A percentile compares a stretch with the other conserved stretches of the same genome.
Conservation (phyloP, 2,329 filamentous ascomycete genomes). For the Pseudopyrenochaeta lycopersici region DNA sequence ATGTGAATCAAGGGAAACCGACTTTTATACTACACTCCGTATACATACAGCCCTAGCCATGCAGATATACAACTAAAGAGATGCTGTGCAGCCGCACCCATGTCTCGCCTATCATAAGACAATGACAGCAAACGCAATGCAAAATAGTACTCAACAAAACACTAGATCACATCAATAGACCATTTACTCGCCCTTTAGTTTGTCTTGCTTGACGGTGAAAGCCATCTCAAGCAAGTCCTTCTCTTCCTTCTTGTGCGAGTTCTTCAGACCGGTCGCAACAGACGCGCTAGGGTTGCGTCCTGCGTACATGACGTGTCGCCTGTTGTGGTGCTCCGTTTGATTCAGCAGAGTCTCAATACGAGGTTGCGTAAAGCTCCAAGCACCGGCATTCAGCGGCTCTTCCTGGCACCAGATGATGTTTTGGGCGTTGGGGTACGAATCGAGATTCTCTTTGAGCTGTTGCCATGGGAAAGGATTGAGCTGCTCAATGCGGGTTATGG, state of each 20-base stretch:
- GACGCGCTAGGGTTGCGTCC: constrained; percentile 92
- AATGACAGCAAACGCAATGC: constrained; percentile 19
- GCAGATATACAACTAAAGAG: constrained; percentile 36
- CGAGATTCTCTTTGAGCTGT: constrained; percentile 94
- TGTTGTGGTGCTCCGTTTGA: constrained; percentile 88
- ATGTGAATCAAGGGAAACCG: constrained; percentile 18
- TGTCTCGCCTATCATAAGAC: constrained; percentile 3
- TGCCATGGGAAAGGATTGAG: constrained; percentile 99
- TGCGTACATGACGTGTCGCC: constrained; percentile 96
- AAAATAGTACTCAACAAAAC: not conserved
- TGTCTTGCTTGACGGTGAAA: constrained; percentile 70
- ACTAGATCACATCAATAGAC: constrained; percentile 6
- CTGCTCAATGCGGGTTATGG: constrained; percentile 95
- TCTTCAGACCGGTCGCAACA: constrained; percentile 92
- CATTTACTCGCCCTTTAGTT: constrained; percentile 70
- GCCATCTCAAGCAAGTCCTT: constrained; percentile 77
- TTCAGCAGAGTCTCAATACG: constrained; percentile 97
- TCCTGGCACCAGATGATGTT: constrained; percentile 98
- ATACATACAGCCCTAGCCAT: constrained; percentile 41
- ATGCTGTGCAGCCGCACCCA: not conserved
- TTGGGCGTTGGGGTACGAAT: constrained; percentile 96
- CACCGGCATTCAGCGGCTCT: constrained; percentile 95
- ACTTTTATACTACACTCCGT: constrained; percentile 38
- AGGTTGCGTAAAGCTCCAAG: constrained; percentile 97
- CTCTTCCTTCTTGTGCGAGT: constrained; percentile 90